Evolutionary conservation across 2,329 filamentous ascomycete species (phyloP).

Genomic region (Pseudogymnoascus sp.): DNA sequence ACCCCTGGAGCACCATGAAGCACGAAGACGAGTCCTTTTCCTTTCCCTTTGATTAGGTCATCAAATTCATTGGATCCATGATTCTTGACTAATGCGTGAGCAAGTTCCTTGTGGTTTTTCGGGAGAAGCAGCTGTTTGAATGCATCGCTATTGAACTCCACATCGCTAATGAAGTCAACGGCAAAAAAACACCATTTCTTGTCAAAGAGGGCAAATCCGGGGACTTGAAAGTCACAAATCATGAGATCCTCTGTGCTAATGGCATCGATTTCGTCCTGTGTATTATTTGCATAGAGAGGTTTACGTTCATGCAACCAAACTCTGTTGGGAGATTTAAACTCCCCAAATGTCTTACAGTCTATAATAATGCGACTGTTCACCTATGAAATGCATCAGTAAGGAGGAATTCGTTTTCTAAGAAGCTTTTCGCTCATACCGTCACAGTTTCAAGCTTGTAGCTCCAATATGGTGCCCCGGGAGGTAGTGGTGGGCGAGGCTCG

Average conservation of each 20-base stretch:
- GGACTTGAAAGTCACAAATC: constrained; percentile 12
- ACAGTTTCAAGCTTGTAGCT: neutral
- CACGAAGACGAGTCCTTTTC: neutral
- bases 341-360: constrained; percentile 18
- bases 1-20: neutral
- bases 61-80: neutral
- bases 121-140: constrained; percentile 23
- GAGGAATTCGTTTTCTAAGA: neutral
- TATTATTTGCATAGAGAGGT: neutral
- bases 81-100: constrained; percentile 16
- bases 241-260: constrained; percentile 10
- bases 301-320: constrained; percentile 14
- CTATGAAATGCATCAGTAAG: constrained; percentile 8
- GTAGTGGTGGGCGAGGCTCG: neutral
- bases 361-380: constrained; percentile 20
- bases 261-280: neutral
- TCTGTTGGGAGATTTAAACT: constrained; percentile 12
- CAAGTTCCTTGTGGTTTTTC: constrained; percentile 20
- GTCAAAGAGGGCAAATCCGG: constrained; percentile 14
- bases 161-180: constrained; percentile 9
- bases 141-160: constrained; percentile 19
- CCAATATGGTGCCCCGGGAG: neutral
- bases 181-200: constrained; percentile 15
- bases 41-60: neutral
- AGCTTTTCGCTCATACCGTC: neutral